A percentile compares a stretch with the other conserved stretches of the same genome.
Conservation (phyloP, 345 rosid species). For the Ceriops decandra region DNA sequence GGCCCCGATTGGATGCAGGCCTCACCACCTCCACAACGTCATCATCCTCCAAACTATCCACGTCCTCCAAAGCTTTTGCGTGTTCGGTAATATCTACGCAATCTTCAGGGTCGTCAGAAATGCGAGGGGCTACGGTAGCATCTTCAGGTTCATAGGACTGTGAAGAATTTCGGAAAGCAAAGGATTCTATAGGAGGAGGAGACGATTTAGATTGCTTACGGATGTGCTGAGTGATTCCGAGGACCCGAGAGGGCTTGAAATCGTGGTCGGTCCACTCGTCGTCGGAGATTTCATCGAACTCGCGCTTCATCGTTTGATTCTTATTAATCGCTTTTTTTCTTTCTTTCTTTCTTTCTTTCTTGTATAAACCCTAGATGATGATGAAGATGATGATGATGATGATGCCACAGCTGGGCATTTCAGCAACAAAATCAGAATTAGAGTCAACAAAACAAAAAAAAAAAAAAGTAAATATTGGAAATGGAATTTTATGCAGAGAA, state of each 20-base stretch:
- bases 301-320: conserved; percentile 50
- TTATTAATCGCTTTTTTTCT: neutral
- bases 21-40: conserved; percentile 24
- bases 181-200: conserved; percentile 63
- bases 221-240: conserved; percentile 22
- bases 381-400: no score
- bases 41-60: conserved; percentile 44
- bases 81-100: conserved; percentile 41
- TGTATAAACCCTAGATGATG: no score
- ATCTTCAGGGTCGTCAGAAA: conserved; percentile 38
- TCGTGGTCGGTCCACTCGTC: conserved; percentile 80
- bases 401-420: no score
- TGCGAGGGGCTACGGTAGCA: no score
- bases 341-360: no score
- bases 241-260: conserved; percentile 76
- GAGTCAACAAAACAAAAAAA: no score
- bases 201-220: conserved; percentile 4
- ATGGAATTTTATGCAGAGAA: no score
- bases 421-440: no score
- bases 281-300: conserved; percentile 77
- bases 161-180: conserved; percentile 39
- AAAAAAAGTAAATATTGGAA: no score
- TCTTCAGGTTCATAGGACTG: no score
- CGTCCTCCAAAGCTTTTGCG: conserved; percentile 30
- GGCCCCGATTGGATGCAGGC: conserved; percentile 37